These are phyloP conservation scores for Mikania micrantha DNA, from an alignment of 129 eudicot genomes.

Conservation along the genomic window DNA sequence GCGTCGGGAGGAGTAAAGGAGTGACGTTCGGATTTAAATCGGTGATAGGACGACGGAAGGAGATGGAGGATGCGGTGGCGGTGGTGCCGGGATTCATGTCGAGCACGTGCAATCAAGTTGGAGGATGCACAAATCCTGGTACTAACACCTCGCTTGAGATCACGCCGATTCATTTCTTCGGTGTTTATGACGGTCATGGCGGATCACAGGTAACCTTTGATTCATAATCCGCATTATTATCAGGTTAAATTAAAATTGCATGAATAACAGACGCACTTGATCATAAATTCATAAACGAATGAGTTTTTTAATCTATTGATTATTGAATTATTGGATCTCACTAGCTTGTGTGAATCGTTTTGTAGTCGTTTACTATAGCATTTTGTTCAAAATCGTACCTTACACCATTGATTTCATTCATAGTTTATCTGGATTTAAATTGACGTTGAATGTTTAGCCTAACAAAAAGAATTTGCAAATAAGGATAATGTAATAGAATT, in stretches of 20 bases:
- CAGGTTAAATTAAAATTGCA: background rate
- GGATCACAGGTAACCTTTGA: conserved; percentile 46
- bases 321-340: background rate
- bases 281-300: background rate
- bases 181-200: conserved; percentile 65
- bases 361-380: no score
- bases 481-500: no score
- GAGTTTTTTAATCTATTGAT: background rate
- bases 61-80: conserved; percentile 65
- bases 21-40: conserved; percentile 47
- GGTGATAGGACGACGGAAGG: conserved; percentile 53
- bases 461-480: background rate
- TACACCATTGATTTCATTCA: background rate
- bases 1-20: conserved; percentile 44
- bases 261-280: background rate
- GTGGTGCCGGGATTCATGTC: conserved; percentile 54
- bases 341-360: background rate
- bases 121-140: conserved; percentile 46
- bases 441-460: background rate
- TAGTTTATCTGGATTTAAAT: background rate
- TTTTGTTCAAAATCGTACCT: background rate
- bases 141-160: conserved; percentile 34
- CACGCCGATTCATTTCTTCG: conserved; percentile 58
- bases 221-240: background rate
- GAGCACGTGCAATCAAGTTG: conserved; percentile 41